Evolutionary conservation across 805 yeast species (phyloP), one percentile per base, ranked within the genome.

Genomic region (Yamadazyma ubonensis): DNA sequence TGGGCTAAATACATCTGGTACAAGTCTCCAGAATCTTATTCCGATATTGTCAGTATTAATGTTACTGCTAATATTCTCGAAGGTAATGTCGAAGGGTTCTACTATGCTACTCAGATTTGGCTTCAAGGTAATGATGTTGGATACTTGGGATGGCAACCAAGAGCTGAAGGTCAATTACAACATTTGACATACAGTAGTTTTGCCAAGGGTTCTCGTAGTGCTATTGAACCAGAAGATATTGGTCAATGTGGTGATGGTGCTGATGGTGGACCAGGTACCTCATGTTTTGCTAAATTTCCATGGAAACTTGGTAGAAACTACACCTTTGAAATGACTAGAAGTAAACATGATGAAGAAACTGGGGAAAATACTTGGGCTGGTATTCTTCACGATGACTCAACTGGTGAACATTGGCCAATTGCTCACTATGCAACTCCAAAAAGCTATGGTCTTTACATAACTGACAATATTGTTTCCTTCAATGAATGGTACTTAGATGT

Each of bases 71-170:
- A 43, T 9, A 21, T 43, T 15, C 16, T 17, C 11, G 6, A 12
- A 10, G 48, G 45, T 23, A 38, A 44, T 32, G 16, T 38, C 2
- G 38, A 42, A 1, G 50, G 48, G 2, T 44, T 38, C 25, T 46
- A 41, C 25, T 46, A 41, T 29, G 45, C 48, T 11, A 41, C 42
- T 9, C 28, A 41, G 27, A 25, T 20, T n/a, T 38, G 15, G 18
- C 44, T 41, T 21, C 4, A 21, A 21, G 19, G 34, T 16, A 36
- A 36, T 6, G 15, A 17, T 1, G 45, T 32, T 15, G 45, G 46
- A 3, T 46, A 46, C 23, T 22, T 44, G 30, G 50, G 50, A 3
- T 29, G 29, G 23, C 50, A 42, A 32, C 46, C 48, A 23, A 38
- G 48, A 38, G 37, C 17, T 6, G 35, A 34, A 6, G 23, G 12